These are phyloP conservation scores for Linnemannia exigua DNA, from an alignment of 192 early-diverging fungal genomes.

Conservation along the genomic window DNA sequence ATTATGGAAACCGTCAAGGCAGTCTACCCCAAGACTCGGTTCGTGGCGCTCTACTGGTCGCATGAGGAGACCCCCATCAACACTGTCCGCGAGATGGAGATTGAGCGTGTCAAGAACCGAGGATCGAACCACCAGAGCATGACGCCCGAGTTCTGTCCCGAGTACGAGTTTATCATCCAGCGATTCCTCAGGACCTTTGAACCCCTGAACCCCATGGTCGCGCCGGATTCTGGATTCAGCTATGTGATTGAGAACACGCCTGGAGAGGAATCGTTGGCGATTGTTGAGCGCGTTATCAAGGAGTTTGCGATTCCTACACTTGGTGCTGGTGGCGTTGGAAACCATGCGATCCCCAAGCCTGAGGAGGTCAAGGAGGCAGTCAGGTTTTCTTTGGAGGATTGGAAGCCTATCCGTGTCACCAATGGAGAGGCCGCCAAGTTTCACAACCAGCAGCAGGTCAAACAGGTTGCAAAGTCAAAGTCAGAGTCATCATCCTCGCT, in stretches of 20 bases:
- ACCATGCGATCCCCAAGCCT: constrained; percentile 61
- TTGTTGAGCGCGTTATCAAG: constrained; percentile 64
- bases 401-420: constrained; percentile 38
- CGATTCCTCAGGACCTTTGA: constrained; percentile 66
- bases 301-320: constrained; percentile 53
- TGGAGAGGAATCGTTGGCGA: constrained; percentile 58
- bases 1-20: constrained; percentile 58
- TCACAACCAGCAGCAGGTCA: constrained; percentile 5
- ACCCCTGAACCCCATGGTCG: constrained; percentile 66
- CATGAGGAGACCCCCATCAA: constrained; percentile 65
- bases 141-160: constrained; percentile 73
- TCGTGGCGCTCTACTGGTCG: constrained; percentile 84
- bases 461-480: not conserved
- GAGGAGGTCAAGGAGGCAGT: constrained; percentile 70
- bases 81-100: constrained; percentile 66
- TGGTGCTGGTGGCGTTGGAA: constrained; percentile 39
- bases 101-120: constrained; percentile 69
- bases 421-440: constrained; percentile 34
- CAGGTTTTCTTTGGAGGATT: constrained; percentile 55
- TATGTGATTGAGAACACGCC: constrained; percentile 70
- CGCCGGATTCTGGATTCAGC: constrained; percentile 67
- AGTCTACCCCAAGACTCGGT: constrained; percentile 70
- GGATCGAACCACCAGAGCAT: constrained; percentile 89
- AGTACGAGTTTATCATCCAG: constrained; percentile 71
- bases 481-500: not conserved